phyloP scores from a whole-genome alignment of 305 asterid species.

The Coffea humblotiana region DNA sequence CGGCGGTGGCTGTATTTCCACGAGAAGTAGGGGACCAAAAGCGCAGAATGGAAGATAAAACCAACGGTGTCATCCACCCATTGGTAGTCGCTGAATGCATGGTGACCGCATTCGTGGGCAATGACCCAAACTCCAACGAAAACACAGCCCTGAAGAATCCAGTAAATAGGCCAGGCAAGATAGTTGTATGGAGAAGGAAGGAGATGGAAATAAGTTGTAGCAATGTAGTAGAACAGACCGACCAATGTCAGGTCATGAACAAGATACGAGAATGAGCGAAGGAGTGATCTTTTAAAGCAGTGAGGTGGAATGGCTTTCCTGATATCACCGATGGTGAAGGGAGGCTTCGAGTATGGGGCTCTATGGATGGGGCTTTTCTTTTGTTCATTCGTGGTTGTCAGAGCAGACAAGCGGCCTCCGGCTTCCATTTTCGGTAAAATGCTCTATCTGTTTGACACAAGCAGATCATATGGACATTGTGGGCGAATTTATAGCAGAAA shows the following conservation, averaged over 20 bases:
- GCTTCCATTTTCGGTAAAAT: constrained; percentile 51
- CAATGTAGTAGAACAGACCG: constrained; percentile 54
- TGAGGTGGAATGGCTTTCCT: constrained; percentile 92
- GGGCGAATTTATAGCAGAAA: background rate
- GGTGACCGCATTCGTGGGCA: constrained; percentile 48
- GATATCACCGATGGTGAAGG: constrained; percentile 63
- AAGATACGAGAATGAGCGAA: constrained; percentile 71
- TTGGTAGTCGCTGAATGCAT: too few species aligned
- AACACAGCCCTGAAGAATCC: constrained; percentile 71
- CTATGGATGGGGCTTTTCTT: constrained; percentile 41
- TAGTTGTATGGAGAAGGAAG: constrained; percentile 37
- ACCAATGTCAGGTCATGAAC: constrained; percentile 52
- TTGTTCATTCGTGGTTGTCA: constrained; percentile 17
- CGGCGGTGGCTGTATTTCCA: too few species aligned
- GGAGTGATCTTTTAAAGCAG: constrained; percentile 76
- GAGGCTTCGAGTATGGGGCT: constrained; percentile 70
- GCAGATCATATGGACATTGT: background rate
- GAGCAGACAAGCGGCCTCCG: constrained; percentile 55
- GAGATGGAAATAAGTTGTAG: constrained; percentile 57
- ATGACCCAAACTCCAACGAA: constrained; percentile 81
- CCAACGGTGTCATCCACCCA: too few species aligned
- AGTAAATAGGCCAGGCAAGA: constrained; percentile 69
- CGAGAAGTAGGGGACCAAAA: too few species aligned
- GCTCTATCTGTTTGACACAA: background rate
- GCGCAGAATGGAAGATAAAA: too few species aligned